Evolutionary conservation across 495 filamentous ascomycete species (phyloP), one percentile per base, ranked within the genome.

Genomic region (Elasticomyces elasticus): DNA sequence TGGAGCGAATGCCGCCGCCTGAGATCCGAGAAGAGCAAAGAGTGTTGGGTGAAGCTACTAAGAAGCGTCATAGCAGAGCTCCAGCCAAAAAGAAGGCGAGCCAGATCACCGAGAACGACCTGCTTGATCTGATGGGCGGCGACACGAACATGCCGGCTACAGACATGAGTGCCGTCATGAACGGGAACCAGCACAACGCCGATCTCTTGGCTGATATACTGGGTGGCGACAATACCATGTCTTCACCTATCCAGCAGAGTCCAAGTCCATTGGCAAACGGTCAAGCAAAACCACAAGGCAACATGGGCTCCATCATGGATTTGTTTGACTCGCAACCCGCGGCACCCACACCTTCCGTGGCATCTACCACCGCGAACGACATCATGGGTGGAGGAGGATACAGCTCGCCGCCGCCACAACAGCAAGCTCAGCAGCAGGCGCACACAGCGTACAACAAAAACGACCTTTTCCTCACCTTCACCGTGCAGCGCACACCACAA

Each of bases 1-100:
- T 98, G 1, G 92, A 98, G 71, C 87, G 89, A 65, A 98, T 98
- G 92, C 92, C 92, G 12, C 79, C 91, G 2, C 92, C 92, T 7
- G 90, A 97, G 66, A 96, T 97, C 61, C 87, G 89, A 49, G 92
- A 98, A 67, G 85, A 90, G 64, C 89, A 89, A 50, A 74, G 91
- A 35, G 88, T 95, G 6, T 72, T 96, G 13, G 88, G 90, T n/a
- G 86, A 91, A 60, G 82, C 87, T 6, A 71, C 82, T 40, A 90
- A 86, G 76, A 94, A 91, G 71, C 77, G 80, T 43, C 82, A 80
- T 62, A 87, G 87, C 66, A 80, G 79, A 35, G 60, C 75, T n/a
- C 73, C 81, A 60, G 76, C 78, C 62, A 94, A 86, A 69, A 94
- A 86, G 66, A 83, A 81, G 61, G 67, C 71, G 3, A 73, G 79